phyloP scores from a whole-genome alignment of 2,329 filamentous ascomycete species.

The Taxawa tesnikishii region DNA sequence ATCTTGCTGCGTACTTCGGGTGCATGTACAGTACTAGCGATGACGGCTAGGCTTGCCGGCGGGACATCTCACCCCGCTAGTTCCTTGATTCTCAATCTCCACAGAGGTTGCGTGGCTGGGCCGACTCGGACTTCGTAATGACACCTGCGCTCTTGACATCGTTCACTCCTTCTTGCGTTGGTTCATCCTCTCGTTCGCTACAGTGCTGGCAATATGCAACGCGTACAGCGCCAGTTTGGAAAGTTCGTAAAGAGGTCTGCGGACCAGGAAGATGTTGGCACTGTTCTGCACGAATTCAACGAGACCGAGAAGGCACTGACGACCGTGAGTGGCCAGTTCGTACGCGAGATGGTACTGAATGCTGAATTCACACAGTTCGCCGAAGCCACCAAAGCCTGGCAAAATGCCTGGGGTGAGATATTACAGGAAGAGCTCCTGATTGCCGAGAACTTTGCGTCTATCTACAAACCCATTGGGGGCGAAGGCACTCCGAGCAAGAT shows the following conservation, averaged over 20 bases:
- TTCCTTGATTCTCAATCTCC: too few species aligned
- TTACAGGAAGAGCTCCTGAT: slow-evolving; percentile 43
- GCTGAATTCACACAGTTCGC: slow-evolving; percentile 61
- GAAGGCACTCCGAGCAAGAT: slow-evolving; percentile 44
- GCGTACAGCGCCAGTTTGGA: slow-evolving; percentile 63
- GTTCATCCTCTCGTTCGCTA: background rate
- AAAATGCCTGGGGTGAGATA: slow-evolving; percentile 65
- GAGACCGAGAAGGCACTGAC: slow-evolving; percentile 64
- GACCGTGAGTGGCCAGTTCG: slow-evolving; percentile 28
- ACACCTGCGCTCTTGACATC: too few species aligned
- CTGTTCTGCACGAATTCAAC: slow-evolving; percentile 67
- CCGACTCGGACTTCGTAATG: too few species aligned
- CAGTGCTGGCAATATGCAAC: slow-evolving; percentile 41
- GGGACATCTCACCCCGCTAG: too few species aligned
- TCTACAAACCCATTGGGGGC: slow-evolving; percentile 67
- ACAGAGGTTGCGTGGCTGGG: too few species aligned
- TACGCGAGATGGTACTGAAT: too few species aligned
- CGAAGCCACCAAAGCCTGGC: slow-evolving; percentile 63
- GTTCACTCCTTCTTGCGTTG: background rate
- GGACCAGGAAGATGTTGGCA: slow-evolving; percentile 64
- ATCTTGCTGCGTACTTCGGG: too few species aligned
- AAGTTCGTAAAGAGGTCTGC: slow-evolving; percentile 58
- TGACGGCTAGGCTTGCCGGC: too few species aligned
- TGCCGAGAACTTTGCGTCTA: slow-evolving; percentile 53
- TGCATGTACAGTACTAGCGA: too few species aligned